Percentiles rank a stretch among this genome's conserved stretches.
These are phyloP conservation scores for sunflower (Helianthus annuus) DNA, from an alignment of 129 eudicot genomes.

Conservation along the genomic window HanXRQr2.0-SUNRISE NC_035449.2:34232397-34232896, in stretches of 20 bases:
- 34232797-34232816: slow-evolving; percentile 80
- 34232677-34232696: slow-evolving; percentile 77
- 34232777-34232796: slow-evolving; percentile 53
- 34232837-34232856: slow-evolving; percentile 66
- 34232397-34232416: slow-evolving; percentile 73
- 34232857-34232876: slow-evolving; percentile 80
- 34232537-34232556: slow-evolving; percentile 70
- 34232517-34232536: slow-evolving; percentile 77
- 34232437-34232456: slow-evolving; percentile 87
- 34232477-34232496: slow-evolving; percentile 91
- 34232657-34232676: slow-evolving; percentile 69
- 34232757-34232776: background rate
- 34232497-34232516: slow-evolving; percentile 79
- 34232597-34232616: slow-evolving; percentile 85
- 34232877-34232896: slow-evolving; percentile 74
- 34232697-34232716: background rate
- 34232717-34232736: slow-evolving; percentile 6
- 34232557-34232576: slow-evolving; percentile 75
- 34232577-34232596: slow-evolving; percentile 73
- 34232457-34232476: slow-evolving; percentile 66
- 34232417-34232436: slow-evolving; percentile 89
- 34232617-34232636: slow-evolving; percentile 84
- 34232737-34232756: background rate
- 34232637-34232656: slow-evolving; percentile 77
- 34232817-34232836: slow-evolving; percentile 73